Base-by-base conservation (phyloP, 192 early-diverging fungal genomes). In the Entomortierella lignicola region DNA sequence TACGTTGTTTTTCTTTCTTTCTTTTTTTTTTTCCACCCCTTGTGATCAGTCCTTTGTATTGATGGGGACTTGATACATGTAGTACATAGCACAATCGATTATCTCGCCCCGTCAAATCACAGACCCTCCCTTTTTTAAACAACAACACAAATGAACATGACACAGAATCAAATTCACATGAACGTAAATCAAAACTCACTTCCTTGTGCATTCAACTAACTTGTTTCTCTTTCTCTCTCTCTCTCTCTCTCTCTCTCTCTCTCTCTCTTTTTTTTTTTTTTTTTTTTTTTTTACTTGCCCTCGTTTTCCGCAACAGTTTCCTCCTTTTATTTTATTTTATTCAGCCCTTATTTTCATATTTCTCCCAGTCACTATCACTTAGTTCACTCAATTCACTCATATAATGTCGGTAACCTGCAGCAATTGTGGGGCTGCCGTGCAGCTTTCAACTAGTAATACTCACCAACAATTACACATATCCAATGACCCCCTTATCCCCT, bases 351-450 rank as follows among this genome's bases (percentile, higher is more conserved):
- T 2, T 39, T 31, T 37, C 56, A 10, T 5, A 44, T 4, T 26
- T 42, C 44, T 37, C 39, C 42, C 34, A 41, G 34, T 26, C 63
- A 55, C 52, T 50, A 20, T 8, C 55, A 32, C 29, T 10, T 11
- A 18, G 17, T 30, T 55, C 27, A 55, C 44, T 26, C 11, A 11
- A 13, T 34, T 3, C 30, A 11, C 4, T 34, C 23, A 21, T 17
- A 30, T 48, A 43, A 11, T 79, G 75, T 79, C 75, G 23, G 68
- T 65, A 27, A 52, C 68, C 61, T 79, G 75, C 75, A 79, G 30
- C 58, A 79, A 70, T 25, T 79, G 75, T 48, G 75, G 75, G 61
- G 63, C 75, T n/a, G 75, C 75, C 20, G 67, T 79, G 17, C 55
- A 79, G 23, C 17, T 79, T 37, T 32, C 52, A 34, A 29, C 26